These are phyloP conservation scores for Yamadazyma pseudoaaseri DNA, from an alignment of 1,139 yeast species.

Conservation along the genomic window DNA sequence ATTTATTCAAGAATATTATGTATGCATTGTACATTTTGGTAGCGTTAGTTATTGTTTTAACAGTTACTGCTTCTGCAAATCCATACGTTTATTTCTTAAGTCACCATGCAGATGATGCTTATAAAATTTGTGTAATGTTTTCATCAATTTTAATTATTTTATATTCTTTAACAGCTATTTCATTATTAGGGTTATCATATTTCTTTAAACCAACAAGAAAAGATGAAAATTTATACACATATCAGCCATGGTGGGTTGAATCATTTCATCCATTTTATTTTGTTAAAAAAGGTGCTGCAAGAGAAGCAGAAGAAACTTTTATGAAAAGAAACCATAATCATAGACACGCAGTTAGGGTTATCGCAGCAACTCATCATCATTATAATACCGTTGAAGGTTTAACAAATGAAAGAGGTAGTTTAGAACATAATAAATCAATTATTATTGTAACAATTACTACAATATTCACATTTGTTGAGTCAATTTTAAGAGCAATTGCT, in stretches of 20 bases:
- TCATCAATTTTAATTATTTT: conserved; percentile 30
- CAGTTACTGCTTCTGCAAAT: conserved; percentile 33
- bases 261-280: conserved; percentile 43
- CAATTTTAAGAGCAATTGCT: conserved; percentile 31
- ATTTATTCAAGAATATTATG: conserved; percentile 37
- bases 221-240: conserved; percentile 43
- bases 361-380: conserved; percentile 46
- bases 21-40: conserved; percentile 30
- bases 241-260: conserved; percentile 51
- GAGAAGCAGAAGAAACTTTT: conserved; percentile 40
- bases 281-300: conserved; percentile 37
- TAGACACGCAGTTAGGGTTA: conserved; percentile 43
- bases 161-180: conserved; percentile 35
- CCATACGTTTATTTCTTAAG: conserved; percentile 35
- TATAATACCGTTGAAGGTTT: conserved; percentile 42
- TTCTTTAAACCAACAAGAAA: conserved; percentile 42
- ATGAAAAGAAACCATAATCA: conserved; percentile 46
- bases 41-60: conserved; percentile 27
- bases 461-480: conserved; percentile 29
- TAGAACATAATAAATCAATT: conserved; percentile 37
- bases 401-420: conserved; percentile 37
- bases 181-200: conserved; percentile 37
- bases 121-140: conserved; percentile 31
- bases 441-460: conserved; percentile 32
- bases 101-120: conserved; percentile 17